A percentile compares a stretch with the other conserved stretches of the same genome.
phyloP scores from a whole-genome alignment of 2,329 filamentous ascomycete genomes.

The Plectosphaerella sp. region DNA sequence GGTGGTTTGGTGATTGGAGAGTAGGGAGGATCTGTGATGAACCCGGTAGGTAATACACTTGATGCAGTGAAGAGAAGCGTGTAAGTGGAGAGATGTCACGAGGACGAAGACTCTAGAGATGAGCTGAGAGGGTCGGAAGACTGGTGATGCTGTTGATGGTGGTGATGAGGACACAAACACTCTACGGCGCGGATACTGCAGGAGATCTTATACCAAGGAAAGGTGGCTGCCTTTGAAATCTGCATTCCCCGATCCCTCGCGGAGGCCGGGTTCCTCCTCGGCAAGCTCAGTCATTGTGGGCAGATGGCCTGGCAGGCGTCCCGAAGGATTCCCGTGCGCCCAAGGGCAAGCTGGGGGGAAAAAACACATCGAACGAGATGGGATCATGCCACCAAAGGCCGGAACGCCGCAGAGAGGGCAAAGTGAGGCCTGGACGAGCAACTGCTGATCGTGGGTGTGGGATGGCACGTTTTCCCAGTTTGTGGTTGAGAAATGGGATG shows the following conservation, averaged over 20 bases:
- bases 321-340: slow-evolving; percentile 13
- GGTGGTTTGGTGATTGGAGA: slow-evolving; percentile 5
- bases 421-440: neutral
- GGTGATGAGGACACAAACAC: slow-evolving; percentile 5
- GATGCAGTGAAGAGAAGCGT: slow-evolving; percentile 6
- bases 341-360: neutral
- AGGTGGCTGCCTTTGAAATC: neutral
- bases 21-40: neutral
- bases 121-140: slow-evolving; percentile 9
- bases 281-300: slow-evolving; percentile 9
- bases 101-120: neutral
- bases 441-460: neutral
- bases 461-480: slow-evolving; percentile 10
- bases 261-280: slow-evolving; percentile 1
- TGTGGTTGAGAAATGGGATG: slow-evolving; percentile 11
- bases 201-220: slow-evolving; percentile 11
- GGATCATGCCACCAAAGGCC: neutral
- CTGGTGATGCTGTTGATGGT: slow-evolving; percentile 9
- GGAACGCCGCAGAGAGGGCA: neutral
- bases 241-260: neutral
- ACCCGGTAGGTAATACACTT: slow-evolving; percentile 4
- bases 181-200: slow-evolving; percentile 7
- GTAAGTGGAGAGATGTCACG: slow-evolving; percentile 3
- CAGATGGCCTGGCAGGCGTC: slow-evolving; percentile 10
- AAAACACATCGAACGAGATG: neutral